These are phyloP conservation scores for Globisporangium okanoganense DNA, from an alignment of 352 stramenopile genomes.

Conservation along the genomic window DNA sequence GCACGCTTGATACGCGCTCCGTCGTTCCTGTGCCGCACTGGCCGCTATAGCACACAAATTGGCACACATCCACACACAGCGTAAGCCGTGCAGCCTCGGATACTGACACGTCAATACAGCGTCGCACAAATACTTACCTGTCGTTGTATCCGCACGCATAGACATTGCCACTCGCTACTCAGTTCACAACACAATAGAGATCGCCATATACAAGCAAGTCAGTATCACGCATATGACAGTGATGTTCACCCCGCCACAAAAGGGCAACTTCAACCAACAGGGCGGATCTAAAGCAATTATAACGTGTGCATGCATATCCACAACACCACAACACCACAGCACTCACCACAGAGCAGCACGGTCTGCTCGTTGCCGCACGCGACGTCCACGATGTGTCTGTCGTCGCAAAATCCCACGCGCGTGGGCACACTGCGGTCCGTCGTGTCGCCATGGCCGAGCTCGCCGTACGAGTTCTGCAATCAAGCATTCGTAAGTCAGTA, in stretches of 20 bases:
- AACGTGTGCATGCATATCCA: not conserved
- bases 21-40: constrained; percentile 88
- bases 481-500: not conserved
- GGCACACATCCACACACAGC: no score
- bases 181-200: not conserved
- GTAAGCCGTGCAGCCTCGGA: no score
- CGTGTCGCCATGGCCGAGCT: constrained; percentile 87
- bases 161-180: constrained; percentile 63
- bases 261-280: not conserved
- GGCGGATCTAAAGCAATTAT: not conserved
- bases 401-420: constrained; percentile 32
- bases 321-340: not conserved
- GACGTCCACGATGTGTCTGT: constrained; percentile 65
- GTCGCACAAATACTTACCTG: constrained; percentile 44
- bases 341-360: constrained; percentile 66
- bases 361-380: constrained; percentile 92
- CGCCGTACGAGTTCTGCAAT: constrained; percentile 88
- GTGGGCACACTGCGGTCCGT: constrained; percentile 56
- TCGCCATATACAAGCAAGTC: not conserved
- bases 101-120: no score
- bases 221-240: no score
- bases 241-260: no score
- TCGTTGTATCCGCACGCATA: constrained; percentile 93
- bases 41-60: constrained; percentile 45
- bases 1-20: constrained; percentile 53